phyloP scores from a whole-genome alignment of 306 rosid species.

The Fragaria iinumae region DNA sequence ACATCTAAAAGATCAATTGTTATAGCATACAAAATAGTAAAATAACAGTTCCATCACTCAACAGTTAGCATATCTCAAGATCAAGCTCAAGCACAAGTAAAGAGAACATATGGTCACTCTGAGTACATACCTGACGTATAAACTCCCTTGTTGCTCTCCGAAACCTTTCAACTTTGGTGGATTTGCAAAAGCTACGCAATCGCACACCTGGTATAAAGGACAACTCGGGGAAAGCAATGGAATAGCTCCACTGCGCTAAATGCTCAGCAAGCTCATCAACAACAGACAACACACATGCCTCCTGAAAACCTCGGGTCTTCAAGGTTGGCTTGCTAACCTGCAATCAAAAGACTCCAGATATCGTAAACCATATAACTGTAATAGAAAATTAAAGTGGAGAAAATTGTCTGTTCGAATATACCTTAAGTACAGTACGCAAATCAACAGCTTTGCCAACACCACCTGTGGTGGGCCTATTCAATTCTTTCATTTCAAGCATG shows the following conservation, averaged over 20 bases:
- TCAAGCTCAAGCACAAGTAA: neutral
- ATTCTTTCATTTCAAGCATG: conserved; percentile 95
- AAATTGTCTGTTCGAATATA: conserved; percentile 21
- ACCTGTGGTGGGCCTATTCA: conserved; percentile 75
- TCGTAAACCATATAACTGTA: conserved; percentile 12
- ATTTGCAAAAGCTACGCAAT: conserved; percentile 77
- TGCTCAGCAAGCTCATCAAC: conserved; percentile 91
- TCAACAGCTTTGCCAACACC: conserved; percentile 91
- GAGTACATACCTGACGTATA: conserved; percentile 61
- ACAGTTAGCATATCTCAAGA: conserved; percentile 5
- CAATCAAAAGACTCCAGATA: conserved; percentile 23
- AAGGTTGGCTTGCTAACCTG: conserved; percentile 83
- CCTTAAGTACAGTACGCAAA: conserved; percentile 76
- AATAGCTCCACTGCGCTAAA: conserved; percentile 87
- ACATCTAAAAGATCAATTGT: conserved; percentile 8
- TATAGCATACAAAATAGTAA: neutral
- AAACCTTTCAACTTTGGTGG: conserved; percentile 81
- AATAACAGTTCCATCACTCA: neutral
- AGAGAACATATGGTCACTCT: conserved; percentile 13
- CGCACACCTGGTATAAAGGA: conserved; percentile 77
- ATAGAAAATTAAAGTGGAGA: neutral
- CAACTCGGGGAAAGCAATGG: conserved; percentile 80
- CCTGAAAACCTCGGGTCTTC: conserved; percentile 94
- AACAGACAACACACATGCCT: conserved; percentile 87
- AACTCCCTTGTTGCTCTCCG: conserved; percentile 73